Conservation (phyloP, 192 early-diverging fungal genomes). For the Chytriomyces sp. region DNA sequence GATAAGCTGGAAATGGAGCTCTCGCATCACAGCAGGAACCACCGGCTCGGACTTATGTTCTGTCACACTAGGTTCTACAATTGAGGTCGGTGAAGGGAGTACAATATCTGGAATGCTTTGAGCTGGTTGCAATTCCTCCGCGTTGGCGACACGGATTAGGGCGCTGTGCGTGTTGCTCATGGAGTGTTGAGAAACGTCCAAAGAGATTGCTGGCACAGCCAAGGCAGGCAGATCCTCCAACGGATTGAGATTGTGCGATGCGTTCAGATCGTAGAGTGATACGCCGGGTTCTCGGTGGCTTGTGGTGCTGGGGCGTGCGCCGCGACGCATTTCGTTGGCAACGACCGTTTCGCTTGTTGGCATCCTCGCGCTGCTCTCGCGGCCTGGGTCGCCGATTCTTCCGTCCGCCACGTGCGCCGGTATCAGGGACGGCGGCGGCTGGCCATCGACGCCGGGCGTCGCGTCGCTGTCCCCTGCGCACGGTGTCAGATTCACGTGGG, state of each 20-base stretch:
- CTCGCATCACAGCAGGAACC: slow-evolving; percentile 21
- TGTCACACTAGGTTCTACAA: not conserved
- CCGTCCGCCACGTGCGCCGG: not conserved
- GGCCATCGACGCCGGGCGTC: not conserved
- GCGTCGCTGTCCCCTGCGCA: no score
- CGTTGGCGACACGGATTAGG: not conserved
- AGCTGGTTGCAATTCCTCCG: not conserved
- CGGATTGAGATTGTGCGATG: no score
- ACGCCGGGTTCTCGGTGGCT: not conserved
- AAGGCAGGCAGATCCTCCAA: no score
- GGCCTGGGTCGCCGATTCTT: no score
- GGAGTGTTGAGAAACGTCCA: not conserved
- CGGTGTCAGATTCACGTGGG: not conserved
- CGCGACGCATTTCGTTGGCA: not conserved
- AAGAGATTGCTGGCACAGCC: not conserved
- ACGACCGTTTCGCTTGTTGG: not conserved
- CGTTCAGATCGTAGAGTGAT: not conserved
- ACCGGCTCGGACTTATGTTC: slow-evolving; percentile 2
- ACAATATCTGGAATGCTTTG: not conserved
- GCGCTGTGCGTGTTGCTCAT: not conserved
- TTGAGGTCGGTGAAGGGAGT: not conserved
- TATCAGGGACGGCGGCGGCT: not conserved
- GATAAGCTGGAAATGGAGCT: slow-evolving; percentile 48
- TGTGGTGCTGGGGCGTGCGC: not conserved
- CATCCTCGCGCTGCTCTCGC: no score